Evolutionary conservation across 177 flowering plant species (phyloP).

Genomic region (Telopea speciosissima): DNA sequence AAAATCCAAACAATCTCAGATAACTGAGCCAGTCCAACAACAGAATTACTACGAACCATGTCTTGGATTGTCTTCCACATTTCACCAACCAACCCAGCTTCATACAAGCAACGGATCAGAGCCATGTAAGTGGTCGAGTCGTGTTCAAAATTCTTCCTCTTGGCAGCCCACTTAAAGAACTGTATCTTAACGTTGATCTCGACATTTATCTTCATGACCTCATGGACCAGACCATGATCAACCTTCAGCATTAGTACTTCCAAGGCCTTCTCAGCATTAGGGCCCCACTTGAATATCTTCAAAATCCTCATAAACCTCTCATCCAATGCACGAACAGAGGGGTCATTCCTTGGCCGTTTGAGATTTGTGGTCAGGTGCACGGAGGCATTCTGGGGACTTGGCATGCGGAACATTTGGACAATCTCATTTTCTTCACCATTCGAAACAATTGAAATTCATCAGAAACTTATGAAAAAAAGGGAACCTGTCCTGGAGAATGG

Average conservation of each 20-base stretch:
- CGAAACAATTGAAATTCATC: conserved; percentile 1
- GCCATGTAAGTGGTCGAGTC: conserved; percentile 70
- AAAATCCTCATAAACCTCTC: conserved; percentile 85
- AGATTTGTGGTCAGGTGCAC: conserved; percentile 17
- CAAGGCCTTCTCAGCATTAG: conserved; percentile 88
- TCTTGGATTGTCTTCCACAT: conserved; percentile 85
- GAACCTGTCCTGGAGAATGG: no score
- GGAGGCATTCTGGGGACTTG: conserved; percentile 22
- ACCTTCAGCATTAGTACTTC: conserved; percentile 82
- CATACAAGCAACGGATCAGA: conserved; percentile 62
- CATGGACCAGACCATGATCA: conserved; percentile 74
- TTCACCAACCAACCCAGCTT: conserved; percentile 54
- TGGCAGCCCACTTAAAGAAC: conserved; percentile 90
- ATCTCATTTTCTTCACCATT: conserved; percentile 65
- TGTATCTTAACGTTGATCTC: conserved; percentile 65
- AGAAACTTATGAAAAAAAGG: not conserved
- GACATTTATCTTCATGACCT: conserved; percentile 62
- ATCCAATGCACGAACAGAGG: conserved; percentile 51
- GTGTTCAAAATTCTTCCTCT: conserved; percentile 68
- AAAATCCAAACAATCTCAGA: conserved; percentile 62
- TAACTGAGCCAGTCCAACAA: conserved; percentile 48
- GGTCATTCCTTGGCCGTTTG: conserved; percentile 17
- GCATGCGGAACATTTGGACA: conserved; percentile 64
- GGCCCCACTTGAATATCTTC: conserved; percentile 97
- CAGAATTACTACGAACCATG: conserved; percentile 50